Evolutionary conservation across 768 basidiomycete genomes (phyloP), one percentile per base, ranked within the genome.

Genomic region (Candolleomyces efflorescens): DNA sequence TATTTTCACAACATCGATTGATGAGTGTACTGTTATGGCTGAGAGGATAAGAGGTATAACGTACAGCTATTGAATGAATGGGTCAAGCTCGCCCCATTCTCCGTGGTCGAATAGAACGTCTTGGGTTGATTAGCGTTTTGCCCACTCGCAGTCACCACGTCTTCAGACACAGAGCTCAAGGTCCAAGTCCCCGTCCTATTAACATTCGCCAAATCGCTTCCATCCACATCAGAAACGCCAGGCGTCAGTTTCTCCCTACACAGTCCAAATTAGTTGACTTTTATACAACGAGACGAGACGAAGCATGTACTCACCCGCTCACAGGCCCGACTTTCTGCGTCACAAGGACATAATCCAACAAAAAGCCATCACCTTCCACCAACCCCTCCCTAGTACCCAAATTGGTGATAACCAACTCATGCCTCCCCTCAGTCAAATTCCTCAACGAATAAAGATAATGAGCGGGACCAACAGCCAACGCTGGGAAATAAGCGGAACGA

Each of bases 291-390:
- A 4, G 22, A 20, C 24, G 27, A 48, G 24, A 17, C 23, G 17
- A 45, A 1, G 10, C 15, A 9, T 4, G 7, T n/a, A 52, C 56
- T 50, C 47, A 57, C 56, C 49, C 56, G 9, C 24, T 18, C 11
- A 52, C 3, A 20, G 36, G 47, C 7, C 58, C 58, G 26, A 59
- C 44, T 20, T 48, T 53, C 46, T 59, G 58, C 20, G 11, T 47
- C 9, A 54, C 58, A 18, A 54, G 18, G n/a, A 53, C 58, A 49
- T 54, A 59, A 49, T 59, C 58, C 44, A 59, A 37, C 44, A 59
- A 36, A 27, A 59, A 54, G 6, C 24, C 18, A 2, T 18, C 18
- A 2, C 58, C 58, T 11, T 59, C 58, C 24, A 13, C 41, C 52
- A 59, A 47, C 9, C 53, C 58, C 43, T 46, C 53, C 17, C 58